Base-by-base conservation (phyloP, 257 asterid genomes). In the Osmanthus fragrans region DNA sequence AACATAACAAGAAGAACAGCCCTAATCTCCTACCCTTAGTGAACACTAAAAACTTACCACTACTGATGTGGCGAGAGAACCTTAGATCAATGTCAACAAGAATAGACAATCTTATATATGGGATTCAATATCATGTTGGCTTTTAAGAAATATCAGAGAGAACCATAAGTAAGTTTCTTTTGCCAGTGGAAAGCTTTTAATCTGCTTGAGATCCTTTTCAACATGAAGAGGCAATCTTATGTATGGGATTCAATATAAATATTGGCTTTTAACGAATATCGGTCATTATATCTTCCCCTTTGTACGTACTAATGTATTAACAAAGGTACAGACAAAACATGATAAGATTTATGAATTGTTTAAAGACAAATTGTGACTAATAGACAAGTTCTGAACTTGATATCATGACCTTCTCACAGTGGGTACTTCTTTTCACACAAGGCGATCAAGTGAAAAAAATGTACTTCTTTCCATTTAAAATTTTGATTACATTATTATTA, bases 361-460 rank as follows among this genome's bases (percentile, higher is more conserved):
- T 80, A 80, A 74, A 81, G 85, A 73, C 76, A 83, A 79, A 42
- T 86, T 76, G 80, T 54, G 73, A 80, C 66, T 42, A 73, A 78
- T 73, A 73, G 85, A 83, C 87, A 86, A 77, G 80, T 65, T 79
- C 86, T 84, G 80, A 82, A 83, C 78, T 77, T 19, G 77, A 63
- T 51, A 81, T 83, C 82, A 81, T 86, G 85, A 76, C 75, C 74
- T 75, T 80, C 34, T 37, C 47, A 60, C 60, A 51, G 34, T 7
- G 73, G 25, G 27, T 34, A 5, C 47, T 34, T 69, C 21, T 32
- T 69, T 69, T 69, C 27, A 69, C 27, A 34, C 23, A 40, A 69
- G 10, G 42, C 42, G 71, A 58, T 64, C 33, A 54, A 56, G 74
- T 65, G 72, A 72, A 37, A 37, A 37, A 37, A 37, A 1, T 37